Conservation (phyloP, 2,329 filamentous ascomycete genomes). For the Colletotrichum nymphaeae region DNA sequence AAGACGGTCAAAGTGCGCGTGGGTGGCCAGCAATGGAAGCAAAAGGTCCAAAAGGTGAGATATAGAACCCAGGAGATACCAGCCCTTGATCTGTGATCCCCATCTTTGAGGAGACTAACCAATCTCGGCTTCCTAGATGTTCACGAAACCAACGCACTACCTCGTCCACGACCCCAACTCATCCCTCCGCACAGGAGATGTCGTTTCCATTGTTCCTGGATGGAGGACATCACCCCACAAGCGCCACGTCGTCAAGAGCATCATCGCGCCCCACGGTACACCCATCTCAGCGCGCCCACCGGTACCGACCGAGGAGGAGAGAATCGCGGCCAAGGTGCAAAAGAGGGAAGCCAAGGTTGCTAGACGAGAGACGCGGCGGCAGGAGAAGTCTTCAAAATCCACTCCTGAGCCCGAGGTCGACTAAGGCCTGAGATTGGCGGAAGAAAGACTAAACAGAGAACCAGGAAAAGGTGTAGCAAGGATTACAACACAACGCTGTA, state of each 20-base stretch:
- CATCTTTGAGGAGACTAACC: background rate
- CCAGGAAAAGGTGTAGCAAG: background rate
- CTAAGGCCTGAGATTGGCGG: background rate
- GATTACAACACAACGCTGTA: constrained; percentile 4
- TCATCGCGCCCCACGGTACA: constrained; percentile 76
- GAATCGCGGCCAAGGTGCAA: constrained; percentile 63
- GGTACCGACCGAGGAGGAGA: constrained; percentile 73
- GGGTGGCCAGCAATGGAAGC: constrained; percentile 77
- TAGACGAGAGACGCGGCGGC: constrained; percentile 54
- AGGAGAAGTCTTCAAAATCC: constrained; percentile 7
- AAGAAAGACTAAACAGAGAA: background rate
- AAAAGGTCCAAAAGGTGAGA: constrained; percentile 35
- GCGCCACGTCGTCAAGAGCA: constrained; percentile 79
- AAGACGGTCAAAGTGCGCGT: constrained; percentile 84
- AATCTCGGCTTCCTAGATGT: constrained; percentile 61
- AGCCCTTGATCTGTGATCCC: background rate
- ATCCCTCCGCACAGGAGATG: constrained; percentile 79
- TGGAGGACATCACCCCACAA: constrained; percentile 75
- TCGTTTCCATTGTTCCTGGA: constrained; percentile 76
- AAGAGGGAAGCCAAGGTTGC: constrained; percentile 69
- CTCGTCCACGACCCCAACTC: constrained; percentile 84
- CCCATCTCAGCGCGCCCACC: constrained; percentile 73
- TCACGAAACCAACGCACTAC: constrained; percentile 71
- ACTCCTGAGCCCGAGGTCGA: constrained; percentile 1
- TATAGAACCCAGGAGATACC: background rate